These are phyloP conservation scores for Ceriops tagal DNA, from an alignment of 345 rosid species.

Conservation along the genomic window DNA sequence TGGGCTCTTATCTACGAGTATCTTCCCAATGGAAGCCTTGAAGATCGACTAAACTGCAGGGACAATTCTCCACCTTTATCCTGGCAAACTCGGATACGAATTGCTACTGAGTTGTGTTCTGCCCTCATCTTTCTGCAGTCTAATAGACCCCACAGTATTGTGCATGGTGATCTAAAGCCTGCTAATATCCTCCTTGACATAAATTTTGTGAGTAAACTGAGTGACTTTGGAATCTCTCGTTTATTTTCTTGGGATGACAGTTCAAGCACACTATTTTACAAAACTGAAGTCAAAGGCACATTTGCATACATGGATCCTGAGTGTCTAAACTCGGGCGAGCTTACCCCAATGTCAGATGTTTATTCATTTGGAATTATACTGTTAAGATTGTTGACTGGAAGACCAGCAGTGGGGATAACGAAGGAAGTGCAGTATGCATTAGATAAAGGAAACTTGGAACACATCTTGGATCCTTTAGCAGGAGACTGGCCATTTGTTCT, in stretches of 20 bases:
- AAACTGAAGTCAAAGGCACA: slow-evolving; percentile 71
- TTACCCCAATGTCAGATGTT: slow-evolving; percentile 78
- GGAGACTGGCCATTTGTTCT: slow-evolving; percentile 95
- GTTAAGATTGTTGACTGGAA: slow-evolving; percentile 72
- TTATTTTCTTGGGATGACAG: slow-evolving; percentile 28
- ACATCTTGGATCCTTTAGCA: slow-evolving; percentile 75
- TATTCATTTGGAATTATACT: slow-evolving; percentile 80
- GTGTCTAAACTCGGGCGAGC: slow-evolving; percentile 65
- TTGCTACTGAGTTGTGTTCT: slow-evolving; percentile 79
- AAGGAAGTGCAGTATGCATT: slow-evolving; percentile 69
- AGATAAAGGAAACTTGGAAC: slow-evolving; percentile 50
- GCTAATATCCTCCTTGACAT: slow-evolving; percentile 77
- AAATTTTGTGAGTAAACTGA: slow-evolving; percentile 70
- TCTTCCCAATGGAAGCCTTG: slow-evolving; percentile 89
- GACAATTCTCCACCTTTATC: slow-evolving; percentile 77
- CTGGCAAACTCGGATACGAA: slow-evolving; percentile 81
- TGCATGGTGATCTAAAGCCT: slow-evolving; percentile 90
- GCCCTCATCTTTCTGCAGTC: slow-evolving; percentile 88
- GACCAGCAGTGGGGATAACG: slow-evolving; percentile 54
- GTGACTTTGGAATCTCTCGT: slow-evolving; percentile 82
- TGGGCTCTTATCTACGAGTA: slow-evolving; percentile 80
- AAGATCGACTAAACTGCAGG: slow-evolving; percentile 75
- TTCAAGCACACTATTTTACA: slow-evolving; percentile 34
- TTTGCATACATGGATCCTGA: slow-evolving; percentile 77
- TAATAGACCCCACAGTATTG: slow-evolving; percentile 65